Conservation (phyloP, 1,139 yeast genomes). For the Taphrina deformans region DNA sequence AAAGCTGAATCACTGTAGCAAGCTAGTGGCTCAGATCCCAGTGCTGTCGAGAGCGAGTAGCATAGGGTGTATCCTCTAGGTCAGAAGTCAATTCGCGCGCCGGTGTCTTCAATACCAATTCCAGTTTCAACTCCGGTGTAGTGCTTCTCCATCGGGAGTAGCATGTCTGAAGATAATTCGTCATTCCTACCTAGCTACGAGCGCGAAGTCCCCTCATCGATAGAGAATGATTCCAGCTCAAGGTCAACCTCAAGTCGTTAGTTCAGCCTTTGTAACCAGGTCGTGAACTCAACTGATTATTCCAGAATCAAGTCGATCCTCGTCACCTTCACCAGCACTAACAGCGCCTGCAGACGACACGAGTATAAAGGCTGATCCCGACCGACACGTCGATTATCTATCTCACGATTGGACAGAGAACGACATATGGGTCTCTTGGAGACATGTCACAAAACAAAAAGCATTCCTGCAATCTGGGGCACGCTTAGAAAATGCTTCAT, state of each 20-base stretch:
- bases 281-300: neutral
- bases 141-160: neutral
- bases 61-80: neutral
- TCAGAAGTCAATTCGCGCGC: neutral
- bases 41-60: neutral
- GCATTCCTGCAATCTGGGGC: slow-evolving; percentile 60
- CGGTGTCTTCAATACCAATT: neutral
- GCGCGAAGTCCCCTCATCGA: slow-evolving; percentile 12
- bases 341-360: slow-evolving; percentile 66
- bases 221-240: slow-evolving; percentile 15
- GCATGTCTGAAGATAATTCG: slow-evolving; percentile 13
- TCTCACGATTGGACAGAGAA: slow-evolving; percentile 94
- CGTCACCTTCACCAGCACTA: slow-evolving; percentile 28
- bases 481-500: slow-evolving; percentile 75
- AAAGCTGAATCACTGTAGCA: neutral
- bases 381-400: slow-evolving; percentile 87
- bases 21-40: neutral
- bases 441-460: slow-evolving; percentile 80
- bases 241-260: slow-evolving; percentile 10
- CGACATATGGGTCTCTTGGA: slow-evolving; percentile 92
- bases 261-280: neutral
- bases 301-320: slow-evolving; percentile 26
- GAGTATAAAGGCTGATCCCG: slow-evolving; percentile 76
- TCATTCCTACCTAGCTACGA: slow-evolving; percentile 11
- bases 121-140: neutral